Conservation (phyloP, 345 rosid species). For the Rhizophora mangle region DNA sequence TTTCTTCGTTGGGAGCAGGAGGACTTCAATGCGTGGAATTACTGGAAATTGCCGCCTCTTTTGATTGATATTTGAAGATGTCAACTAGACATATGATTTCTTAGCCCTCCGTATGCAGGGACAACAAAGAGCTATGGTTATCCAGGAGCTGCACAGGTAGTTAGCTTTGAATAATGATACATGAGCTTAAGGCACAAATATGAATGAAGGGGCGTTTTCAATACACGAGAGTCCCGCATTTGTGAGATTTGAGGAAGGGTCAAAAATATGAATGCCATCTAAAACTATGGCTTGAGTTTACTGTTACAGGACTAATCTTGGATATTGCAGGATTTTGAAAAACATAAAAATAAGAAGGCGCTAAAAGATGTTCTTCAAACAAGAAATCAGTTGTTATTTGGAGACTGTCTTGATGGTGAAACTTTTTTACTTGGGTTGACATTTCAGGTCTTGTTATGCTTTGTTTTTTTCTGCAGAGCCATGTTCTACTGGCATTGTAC, state of each 20-base stretch:
- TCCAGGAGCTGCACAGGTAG: constrained; percentile 6
- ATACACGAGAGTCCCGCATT: too few species aligned
- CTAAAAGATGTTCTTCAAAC: not conserved
- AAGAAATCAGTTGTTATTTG: not conserved
- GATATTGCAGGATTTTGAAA: too few species aligned
- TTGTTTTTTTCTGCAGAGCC: not conserved
- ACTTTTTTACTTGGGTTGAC: too few species aligned
- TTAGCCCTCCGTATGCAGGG: not conserved
- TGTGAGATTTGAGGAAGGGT: too few species aligned
- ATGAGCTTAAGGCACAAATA: not conserved
- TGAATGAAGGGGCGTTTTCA: not conserved
- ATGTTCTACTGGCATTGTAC: not conserved
- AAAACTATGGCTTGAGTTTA: not conserved
- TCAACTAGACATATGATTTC: constrained; percentile 4
- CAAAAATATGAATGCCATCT: too few species aligned
- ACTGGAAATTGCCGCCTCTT: constrained; percentile 81
- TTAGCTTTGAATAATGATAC: not conserved
- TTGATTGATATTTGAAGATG: constrained; percentile 36
- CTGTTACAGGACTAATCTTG: too few species aligned
- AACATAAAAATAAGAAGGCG: not conserved
- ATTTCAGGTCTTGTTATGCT: not conserved
- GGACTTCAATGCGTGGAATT: constrained; percentile 90
- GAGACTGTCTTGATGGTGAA: not conserved
- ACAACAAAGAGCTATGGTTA: not conserved
- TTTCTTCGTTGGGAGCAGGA: constrained; percentile 46